Base-by-base conservation (phyloP, 129 eudicot species). In the Logfia minima region DNA sequence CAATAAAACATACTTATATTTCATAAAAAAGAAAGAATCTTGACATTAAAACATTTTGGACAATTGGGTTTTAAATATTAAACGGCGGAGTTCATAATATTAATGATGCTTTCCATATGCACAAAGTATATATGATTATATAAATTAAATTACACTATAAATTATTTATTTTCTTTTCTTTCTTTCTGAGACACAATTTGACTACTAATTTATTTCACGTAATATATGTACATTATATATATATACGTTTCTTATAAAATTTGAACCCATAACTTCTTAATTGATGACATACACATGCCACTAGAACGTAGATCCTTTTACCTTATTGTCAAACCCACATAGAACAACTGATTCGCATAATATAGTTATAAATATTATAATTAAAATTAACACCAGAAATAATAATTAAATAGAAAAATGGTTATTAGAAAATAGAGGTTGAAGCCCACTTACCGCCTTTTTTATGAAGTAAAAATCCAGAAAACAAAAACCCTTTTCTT, bases 401-500 rank as follows among this genome's bases (percentile, higher is more conserved):
- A 2, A 18, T 4, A 32, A 31, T 62, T 10, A 62, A 60, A 55
- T 60, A 14, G 1, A 48, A 13, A 13, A 11, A 48, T 13, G 1
- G 3, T 14, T 13, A 4, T 13, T 14, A 41, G 17, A 58, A 71
- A 24, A 24, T 11, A 11, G 58, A 71, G 52, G 53, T 55, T 64
- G 80, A 83, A 83, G 81, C 83, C 85, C 67, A 86, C 84, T 76
- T 68, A 86, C 82, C 32, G 37, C 74, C 81, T 81, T 74, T 68
- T 74, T 70, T 69, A 82, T 75, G 75, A 86, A 80, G 86, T 81
- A 72, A 80, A 0, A 74, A 69, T 81, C 66, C 83, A 71, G 78
- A 71, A 80, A 71, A 81, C 48, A 66, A 70, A 77, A 43, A 63
- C 70, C 81, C 85, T 85, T 92, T 89, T 79, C 92, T 87, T 92